Conservation (phyloP, 2,329 filamentous ascomycete species). For the Ophiosphaerella herpotricha region DNA sequence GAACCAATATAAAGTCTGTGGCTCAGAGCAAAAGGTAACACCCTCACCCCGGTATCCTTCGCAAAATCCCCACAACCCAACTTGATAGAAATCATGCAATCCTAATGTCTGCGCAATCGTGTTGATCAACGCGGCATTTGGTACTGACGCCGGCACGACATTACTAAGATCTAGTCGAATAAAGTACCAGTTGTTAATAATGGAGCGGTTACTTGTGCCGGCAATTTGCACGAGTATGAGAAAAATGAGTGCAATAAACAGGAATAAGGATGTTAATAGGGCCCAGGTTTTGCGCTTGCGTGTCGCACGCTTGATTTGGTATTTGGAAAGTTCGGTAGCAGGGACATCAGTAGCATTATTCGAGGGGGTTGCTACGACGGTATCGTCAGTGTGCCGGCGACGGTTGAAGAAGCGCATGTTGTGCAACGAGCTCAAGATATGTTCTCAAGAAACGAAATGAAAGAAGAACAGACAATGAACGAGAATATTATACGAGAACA, state of each 20-base stretch:
- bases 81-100: conserved; percentile 91
- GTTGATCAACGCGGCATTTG: conserved; percentile 78
- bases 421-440: background rate
- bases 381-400: conserved; percentile 20
- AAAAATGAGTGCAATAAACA: conserved; percentile 76
- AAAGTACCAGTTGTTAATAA: conserved; percentile 77
- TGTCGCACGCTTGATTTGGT: conserved; percentile 46
- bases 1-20: conserved; percentile 81
- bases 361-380: conserved; percentile 13
- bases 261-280: conserved; percentile 68
- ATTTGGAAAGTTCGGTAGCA: conserved; percentile 37
- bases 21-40: conserved; percentile 75
- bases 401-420: conserved; percentile 33
- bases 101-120: conserved; percentile 84
- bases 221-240: conserved; percentile 81
- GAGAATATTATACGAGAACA: background rate
- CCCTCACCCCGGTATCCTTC: conserved; percentile 79
- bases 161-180: conserved; percentile 82
- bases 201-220: conserved; percentile 66
- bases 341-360: conserved; percentile 19
- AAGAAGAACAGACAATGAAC: conserved; percentile 4
- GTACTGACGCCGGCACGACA: conserved; percentile 74
- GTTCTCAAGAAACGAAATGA: background rate
- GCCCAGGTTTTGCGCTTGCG: conserved; percentile 64
- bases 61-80: conserved; percentile 90